Evolutionary conservation across 306 rosid genomes (phyloP).

Genomic region (Styphnolobium japonicum): DNA sequence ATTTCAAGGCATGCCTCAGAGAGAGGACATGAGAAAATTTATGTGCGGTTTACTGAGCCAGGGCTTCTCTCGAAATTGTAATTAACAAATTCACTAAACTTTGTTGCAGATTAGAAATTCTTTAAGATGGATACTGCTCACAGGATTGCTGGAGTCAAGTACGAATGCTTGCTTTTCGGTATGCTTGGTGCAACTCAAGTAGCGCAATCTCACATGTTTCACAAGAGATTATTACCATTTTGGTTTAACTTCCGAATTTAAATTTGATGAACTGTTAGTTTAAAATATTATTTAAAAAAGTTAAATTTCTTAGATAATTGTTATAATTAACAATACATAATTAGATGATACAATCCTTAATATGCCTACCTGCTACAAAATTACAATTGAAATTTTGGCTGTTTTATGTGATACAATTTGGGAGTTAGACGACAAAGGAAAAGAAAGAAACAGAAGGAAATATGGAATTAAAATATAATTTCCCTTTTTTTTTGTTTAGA

Average conservation of each 20-base stretch:
- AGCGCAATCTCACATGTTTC: background rate
- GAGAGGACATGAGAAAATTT: background rate
- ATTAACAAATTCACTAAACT: slow-evolving; percentile 1
- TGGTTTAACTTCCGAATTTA: background rate
- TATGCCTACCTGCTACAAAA: background rate
- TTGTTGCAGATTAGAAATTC: slow-evolving; percentile 34
- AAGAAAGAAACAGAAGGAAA: background rate
- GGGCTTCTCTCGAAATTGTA: background rate
- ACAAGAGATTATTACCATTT: background rate
- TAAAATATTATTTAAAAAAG: too few species aligned
- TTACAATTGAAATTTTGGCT: background rate
- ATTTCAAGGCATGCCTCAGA: background rate
- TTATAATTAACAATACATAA: too few species aligned
- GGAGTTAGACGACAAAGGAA: background rate
- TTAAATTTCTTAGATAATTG: too few species aligned
- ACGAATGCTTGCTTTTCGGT: slow-evolving; percentile 82
- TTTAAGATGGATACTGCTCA: slow-evolving; percentile 48
- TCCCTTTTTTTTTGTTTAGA: background rate
- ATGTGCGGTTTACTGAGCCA: background rate
- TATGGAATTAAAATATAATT: background rate
- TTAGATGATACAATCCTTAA: too few species aligned
- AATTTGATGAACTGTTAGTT: too few species aligned
- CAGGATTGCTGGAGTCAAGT: slow-evolving; percentile 44
- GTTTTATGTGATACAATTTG: background rate
- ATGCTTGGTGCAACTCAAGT: slow-evolving; percentile 32